Conservation (phyloP, 164 flowering plant genomes). For the Berberis vulgaris region DNA sequence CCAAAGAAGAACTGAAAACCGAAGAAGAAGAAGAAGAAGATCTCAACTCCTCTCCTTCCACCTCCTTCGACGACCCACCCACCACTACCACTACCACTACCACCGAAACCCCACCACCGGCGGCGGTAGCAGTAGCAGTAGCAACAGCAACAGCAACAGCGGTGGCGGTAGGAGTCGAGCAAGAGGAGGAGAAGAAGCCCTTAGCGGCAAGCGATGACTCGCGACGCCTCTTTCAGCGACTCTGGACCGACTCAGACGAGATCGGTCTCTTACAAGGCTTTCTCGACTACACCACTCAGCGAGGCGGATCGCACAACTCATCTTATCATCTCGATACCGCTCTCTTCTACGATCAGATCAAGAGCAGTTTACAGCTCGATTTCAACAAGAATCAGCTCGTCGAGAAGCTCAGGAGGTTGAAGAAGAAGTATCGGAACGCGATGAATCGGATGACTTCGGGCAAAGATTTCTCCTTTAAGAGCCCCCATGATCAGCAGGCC, state of each 20-base stretch:
- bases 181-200: not conserved
- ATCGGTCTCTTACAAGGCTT: too few species aligned
- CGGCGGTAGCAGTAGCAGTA: too few species aligned
- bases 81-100: slow-evolving; percentile 3
- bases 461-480: slow-evolving; percentile 28
- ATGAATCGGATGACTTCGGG: slow-evolving; percentile 42
- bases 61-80: slow-evolving; percentile 1
- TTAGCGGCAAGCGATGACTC: slow-evolving; percentile 29
- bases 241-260: too few species aligned
- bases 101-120: not conserved
- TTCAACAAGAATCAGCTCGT: too few species aligned
- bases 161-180: too few species aligned
- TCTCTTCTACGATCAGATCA: slow-evolving; percentile 81
- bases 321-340: too few species aligned
- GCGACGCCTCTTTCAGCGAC: slow-evolving; percentile 17
- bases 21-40: not conserved
- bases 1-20: not conserved
- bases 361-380: slow-evolving; percentile 36
- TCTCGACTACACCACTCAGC: too few species aligned
- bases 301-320: too few species aligned
- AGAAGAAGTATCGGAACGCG: slow-evolving; percentile 66
- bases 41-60: slow-evolving; percentile 2
- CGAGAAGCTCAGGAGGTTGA: too few species aligned
- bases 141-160: too few species aligned
- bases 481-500: too few species aligned